Base-by-base conservation (phyloP, 352 stramenopile genomes). In the Pythium phragmitis region DNA sequence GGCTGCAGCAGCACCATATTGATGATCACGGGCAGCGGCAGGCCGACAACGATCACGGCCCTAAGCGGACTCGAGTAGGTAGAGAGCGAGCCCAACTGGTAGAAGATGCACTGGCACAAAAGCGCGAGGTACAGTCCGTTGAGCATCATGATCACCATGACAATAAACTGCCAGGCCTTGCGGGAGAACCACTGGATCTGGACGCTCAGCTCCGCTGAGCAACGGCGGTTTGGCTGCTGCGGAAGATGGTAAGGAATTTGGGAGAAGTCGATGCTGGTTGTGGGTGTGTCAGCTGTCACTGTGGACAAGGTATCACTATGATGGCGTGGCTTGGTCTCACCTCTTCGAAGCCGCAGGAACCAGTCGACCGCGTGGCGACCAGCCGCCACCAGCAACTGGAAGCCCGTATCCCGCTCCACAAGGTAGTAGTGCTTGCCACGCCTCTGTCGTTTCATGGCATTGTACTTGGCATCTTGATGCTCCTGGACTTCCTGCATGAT, bases 101-200 rank as follows among this genome's bases (percentile, higher is more conserved):
- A 88, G 19, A 89, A 61, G 0, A 87, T 68, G 46, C 81, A 90
- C 55, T 90, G 80, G 12, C 79, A 60, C n/a, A 90, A 63, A 16
- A 90, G 68, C 21, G 77, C 81, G 17, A 78, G 60, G 69, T 81
- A 90, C 39, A 92, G 80, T 0, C 74, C 83, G 54, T 92, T 92
- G n/a, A 92, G 65, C 63, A 92, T 87, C 13, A 92, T 50, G 21
- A 88, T 53, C 17, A 76, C 49, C 57, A 88, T 85, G 46, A 91
- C 72, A 2, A 63, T n/a, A 23, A 89, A 82, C 30, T 91, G 79
- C 78, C 80, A 88, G 11, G 69, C 72, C 54, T 90, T 87, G 17
- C 79, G 75, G 7, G 81, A 88, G 49, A 88, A 90, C 59, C 73
- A 83, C 23, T 67, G 74, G 42, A 78, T 67, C 2, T 63, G 30